These are phyloP conservation scores for Arctium minus DNA, from an alignment of 129 eudicot genomes.

Conservation along the genomic window DNA sequence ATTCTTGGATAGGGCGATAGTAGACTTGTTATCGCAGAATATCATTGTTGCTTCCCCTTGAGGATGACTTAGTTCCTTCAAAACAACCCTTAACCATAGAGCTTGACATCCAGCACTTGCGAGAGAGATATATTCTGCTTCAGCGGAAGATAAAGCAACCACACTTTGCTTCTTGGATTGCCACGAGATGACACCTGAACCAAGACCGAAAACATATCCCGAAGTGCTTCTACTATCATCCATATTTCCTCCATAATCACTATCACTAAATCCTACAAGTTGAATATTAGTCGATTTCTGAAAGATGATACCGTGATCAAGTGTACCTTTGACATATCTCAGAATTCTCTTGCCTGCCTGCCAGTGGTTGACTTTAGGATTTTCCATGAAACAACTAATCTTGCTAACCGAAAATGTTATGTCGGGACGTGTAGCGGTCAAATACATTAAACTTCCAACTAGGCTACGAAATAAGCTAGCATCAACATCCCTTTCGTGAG, in stretches of 20 bases:
- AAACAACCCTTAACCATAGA: background rate
- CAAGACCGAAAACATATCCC: too few relatives aligned
- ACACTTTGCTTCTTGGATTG: background rate
- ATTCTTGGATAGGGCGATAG: too few relatives aligned
- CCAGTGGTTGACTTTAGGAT: background rate
- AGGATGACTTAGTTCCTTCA: background rate
- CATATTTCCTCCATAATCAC: background rate
- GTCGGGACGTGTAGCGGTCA: too few relatives aligned
- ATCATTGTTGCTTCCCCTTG: too few relatives aligned
- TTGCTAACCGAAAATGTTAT: background rate
- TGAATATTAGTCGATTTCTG: background rate
- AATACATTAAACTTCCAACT: background rate
- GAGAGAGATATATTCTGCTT: background rate
- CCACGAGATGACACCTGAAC: too few relatives aligned
- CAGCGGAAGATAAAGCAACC: background rate
- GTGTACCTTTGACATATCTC: background rate
- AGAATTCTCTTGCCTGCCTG: background rate
- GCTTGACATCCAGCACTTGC: background rate
- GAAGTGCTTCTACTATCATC: background rate
- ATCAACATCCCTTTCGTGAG: background rate
- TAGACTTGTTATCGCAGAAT: too few relatives aligned
- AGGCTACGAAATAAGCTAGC: background rate
- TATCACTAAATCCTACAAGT: background rate
- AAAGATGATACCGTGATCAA: background rate
- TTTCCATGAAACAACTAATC: background rate